phyloP scores from a whole-genome alignment of 2,329 filamentous ascomycete genomes.

The Neophaeococcomyces aloes region DNA sequence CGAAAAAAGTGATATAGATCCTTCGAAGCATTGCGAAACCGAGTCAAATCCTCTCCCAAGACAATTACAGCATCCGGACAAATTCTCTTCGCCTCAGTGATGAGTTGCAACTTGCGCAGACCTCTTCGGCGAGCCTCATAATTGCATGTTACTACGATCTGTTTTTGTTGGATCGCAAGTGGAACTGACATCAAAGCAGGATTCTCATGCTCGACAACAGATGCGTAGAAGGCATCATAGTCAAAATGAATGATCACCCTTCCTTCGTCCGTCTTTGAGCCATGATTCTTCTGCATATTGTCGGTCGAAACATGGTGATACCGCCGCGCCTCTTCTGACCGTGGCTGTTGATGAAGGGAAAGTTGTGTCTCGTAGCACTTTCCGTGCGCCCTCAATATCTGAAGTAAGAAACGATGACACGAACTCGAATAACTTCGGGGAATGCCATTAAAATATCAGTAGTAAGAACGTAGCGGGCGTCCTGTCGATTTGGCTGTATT shows the following conservation, averaged over 20 bases:
- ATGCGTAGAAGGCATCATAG: conserved; percentile 77
- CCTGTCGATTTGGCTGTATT: too few species aligned
- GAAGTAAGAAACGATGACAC: too few species aligned
- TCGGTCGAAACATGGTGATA: conserved; percentile 11
- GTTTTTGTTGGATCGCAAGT: conserved; percentile 82
- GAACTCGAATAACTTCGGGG: too few species aligned
- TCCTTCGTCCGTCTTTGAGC: conserved; percentile 45
- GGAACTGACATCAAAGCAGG: conserved; percentile 62
- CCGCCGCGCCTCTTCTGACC: background rate
- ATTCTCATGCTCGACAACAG: conserved; percentile 73
- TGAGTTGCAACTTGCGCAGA: conserved; percentile 67
- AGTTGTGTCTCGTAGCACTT: too few species aligned
- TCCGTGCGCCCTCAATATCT: too few species aligned
- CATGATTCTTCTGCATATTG: conserved; percentile 24
- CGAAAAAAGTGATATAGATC: conserved; percentile 62
- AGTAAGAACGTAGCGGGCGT: too few species aligned
- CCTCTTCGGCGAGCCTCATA: conserved; percentile 68
- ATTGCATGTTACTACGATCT: conserved; percentile 87
- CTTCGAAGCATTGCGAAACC: conserved; percentile 81
- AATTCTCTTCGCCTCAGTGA: conserved; percentile 65
- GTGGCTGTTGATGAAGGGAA: too few species aligned
- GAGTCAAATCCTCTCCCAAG: conserved; percentile 74
- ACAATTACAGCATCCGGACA: conserved; percentile 80
- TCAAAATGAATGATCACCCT: conserved; percentile 70
- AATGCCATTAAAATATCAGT: too few species aligned